Base-by-base conservation (phyloP, 139 green algal species). In the Pseudopediastrum boryanum region DNA sequence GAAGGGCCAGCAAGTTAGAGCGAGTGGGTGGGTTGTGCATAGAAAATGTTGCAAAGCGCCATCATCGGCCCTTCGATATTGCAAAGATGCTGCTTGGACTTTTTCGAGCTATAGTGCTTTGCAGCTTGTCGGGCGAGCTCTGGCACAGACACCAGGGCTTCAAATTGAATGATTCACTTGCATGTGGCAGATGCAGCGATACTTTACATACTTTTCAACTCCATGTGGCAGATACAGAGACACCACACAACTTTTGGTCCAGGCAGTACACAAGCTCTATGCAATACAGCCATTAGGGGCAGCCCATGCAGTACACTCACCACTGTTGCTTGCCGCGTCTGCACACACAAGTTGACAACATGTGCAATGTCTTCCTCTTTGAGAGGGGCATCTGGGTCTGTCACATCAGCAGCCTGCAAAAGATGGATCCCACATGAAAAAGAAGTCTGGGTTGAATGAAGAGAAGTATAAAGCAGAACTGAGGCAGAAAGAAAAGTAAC, bases 291-390 rank as follows among this genome's bases (percentile, higher is more conserved):
- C 61, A 8, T 16, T 36, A n/a, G 27, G 35, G 36, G 61, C 35
- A 7, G 27, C 61, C 12, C 35, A 27, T n/a, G 33, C 35, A 48
- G 61, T 69, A 35, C 31, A 27, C 33, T 35, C 59, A 27, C 33
- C 33, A 25, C 13, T 16, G 13, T 56, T 56, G 46, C 46, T 56
- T 12, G 29, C 61, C 4, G 35, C 61, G 10, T 27, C 68, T 68
- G 51, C 51, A 68, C 70, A 13, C 39, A 72, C 51, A 50, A 33
- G 70, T 42, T 68, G 64, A 72, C 39, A 10, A 72, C 39, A n/a
- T 56, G 7, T 29, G 50, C 70, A 9, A 67, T 64, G 33, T 66
- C 51, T n/a, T 68, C 51, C 29, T 68, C 50, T 29, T 68, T 66
- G 48, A 67, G 23, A 27, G 70, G 23, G n/a, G 16, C 68, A n/a